Evolutionary conservation across 371 early-diverging fungal genomes (phyloP).

Genomic region (Gilbertella persicaria): DNA sequence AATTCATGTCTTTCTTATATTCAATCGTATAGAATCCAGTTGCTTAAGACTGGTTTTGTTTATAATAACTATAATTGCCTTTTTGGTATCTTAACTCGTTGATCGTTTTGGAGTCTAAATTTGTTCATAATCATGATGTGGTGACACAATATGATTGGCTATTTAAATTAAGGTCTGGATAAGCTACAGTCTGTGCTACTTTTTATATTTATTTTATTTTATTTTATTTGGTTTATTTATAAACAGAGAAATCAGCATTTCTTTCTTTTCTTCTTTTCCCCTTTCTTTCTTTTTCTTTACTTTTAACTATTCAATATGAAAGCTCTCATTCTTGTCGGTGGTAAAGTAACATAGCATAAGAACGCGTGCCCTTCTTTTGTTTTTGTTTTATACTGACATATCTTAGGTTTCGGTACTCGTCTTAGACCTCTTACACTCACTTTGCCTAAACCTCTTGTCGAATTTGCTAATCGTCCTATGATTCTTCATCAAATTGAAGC

Average conservation of each 20-base stretch:
- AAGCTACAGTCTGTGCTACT: not conserved
- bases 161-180: not conserved
- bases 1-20: no score
- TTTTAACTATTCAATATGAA: constrained; percentile 67
- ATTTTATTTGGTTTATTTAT: no score
- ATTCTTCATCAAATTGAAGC: constrained; percentile 99
- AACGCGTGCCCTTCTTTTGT: not conserved
- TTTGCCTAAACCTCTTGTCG: constrained; percentile 98
- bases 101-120: no score
- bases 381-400: no score
- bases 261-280: constrained; percentile 15
- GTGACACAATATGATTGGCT: constrained; percentile 1
- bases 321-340: constrained; percentile 99
- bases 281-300: constrained; percentile 14
- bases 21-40: no score
- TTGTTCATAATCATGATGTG: no score
- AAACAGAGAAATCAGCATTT: not conserved
- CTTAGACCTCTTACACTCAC: constrained; percentile 98
- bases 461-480: constrained; percentile 99
- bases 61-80: no score
- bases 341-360: constrained; percentile 40
- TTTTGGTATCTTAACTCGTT: no score
- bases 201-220: not conserved
- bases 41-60: no score
- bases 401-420: constrained; percentile 98